Percentiles rank a stretch among this genome's conserved stretches.
Evolutionary conservation across 2,329 filamentous ascomycete species (phyloP).

Genomic region (Neofusicoccum umdonicola): DNA sequence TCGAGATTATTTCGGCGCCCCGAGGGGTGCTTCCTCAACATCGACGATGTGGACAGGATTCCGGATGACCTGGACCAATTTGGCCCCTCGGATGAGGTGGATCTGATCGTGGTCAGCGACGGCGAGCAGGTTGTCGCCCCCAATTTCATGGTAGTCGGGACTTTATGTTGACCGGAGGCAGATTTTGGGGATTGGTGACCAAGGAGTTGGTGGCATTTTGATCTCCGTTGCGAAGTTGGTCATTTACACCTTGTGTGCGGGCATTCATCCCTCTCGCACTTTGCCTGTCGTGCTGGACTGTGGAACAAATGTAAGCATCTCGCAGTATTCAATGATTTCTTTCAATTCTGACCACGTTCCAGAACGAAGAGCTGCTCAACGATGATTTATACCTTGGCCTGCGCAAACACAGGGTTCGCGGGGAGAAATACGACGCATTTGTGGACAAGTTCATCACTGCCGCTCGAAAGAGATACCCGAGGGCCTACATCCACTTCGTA

Average conservation of each 20-base stretch:
- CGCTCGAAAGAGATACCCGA: slow-evolving; percentile 68
- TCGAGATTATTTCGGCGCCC: slow-evolving; percentile 74
- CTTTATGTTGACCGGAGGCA: slow-evolving; percentile 45
- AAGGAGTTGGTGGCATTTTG: slow-evolving; percentile 79
- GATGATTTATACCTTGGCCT: slow-evolving; percentile 81
- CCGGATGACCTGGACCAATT: slow-evolving; percentile 66
- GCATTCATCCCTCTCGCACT: slow-evolving; percentile 75
- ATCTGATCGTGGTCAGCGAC: slow-evolving; percentile 86
- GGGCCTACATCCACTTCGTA: slow-evolving; percentile 77
- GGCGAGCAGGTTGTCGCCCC: slow-evolving; percentile 45
- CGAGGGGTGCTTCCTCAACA: slow-evolving; percentile 78
- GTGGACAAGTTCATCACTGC: slow-evolving; percentile 71
- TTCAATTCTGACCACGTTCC: too few species aligned
- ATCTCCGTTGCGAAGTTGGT: slow-evolving; percentile 83
- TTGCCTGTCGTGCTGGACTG: slow-evolving; percentile 82
- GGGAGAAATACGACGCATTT: slow-evolving; percentile 72
- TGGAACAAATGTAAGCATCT: slow-evolving; percentile 63
- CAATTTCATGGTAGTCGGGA: not conserved
- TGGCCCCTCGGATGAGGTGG: slow-evolving; percentile 70
- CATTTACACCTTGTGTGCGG: slow-evolving; percentile 81
- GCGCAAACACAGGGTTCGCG: slow-evolving; percentile 62
- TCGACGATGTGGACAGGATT: slow-evolving; percentile 65
- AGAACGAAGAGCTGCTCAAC: slow-evolving; percentile 69
- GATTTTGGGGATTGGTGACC: slow-evolving; percentile 86
- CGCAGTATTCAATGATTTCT: slow-evolving; percentile 9